A percentile compares a stretch with the other conserved stretches of the same genome.
These are phyloP conservation scores for Collariella sp. DNA, from an alignment of 495 filamentous ascomycete species.

Conservation along the genomic window DNA sequence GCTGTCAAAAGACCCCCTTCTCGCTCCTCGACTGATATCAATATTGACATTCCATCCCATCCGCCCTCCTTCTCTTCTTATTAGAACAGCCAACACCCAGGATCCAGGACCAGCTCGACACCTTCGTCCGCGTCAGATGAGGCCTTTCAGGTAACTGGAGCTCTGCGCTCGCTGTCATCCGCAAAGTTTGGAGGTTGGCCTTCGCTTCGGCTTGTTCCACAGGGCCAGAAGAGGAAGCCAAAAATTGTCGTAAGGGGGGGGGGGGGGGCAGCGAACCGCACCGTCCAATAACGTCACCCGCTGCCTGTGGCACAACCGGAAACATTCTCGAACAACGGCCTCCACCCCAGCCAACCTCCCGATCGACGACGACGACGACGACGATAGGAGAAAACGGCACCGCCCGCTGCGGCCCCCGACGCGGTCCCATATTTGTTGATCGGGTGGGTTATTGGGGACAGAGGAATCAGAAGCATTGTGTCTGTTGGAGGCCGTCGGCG, in stretches of 20 bases:
- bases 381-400: constrained; percentile 1
- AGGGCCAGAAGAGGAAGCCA: not conserved
- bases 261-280: not conserved
- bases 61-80: not conserved
- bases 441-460: not conserved
- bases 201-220: not conserved
- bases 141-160: not conserved
- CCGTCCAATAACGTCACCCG: constrained; percentile 24
- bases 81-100: not conserved
- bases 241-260: constrained; percentile 18
- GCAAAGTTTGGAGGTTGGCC: not conserved
- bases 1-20: not conserved
- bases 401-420: constrained; percentile 9
- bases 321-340: constrained; percentile 5
- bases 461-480: not conserved
- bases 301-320: constrained; percentile 18
- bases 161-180: not conserved
- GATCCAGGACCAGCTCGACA: no score
- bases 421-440: not conserved
- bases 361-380: not conserved
- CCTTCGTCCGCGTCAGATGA: not conserved
- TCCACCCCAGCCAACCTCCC: not conserved
- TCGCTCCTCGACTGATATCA: not conserved
- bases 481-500: constrained; percentile 11
- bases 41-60: not conserved